Conservation (phyloP, 2,329 filamentous ascomycete species). For the Cordyceps fumosorosea region DNA sequence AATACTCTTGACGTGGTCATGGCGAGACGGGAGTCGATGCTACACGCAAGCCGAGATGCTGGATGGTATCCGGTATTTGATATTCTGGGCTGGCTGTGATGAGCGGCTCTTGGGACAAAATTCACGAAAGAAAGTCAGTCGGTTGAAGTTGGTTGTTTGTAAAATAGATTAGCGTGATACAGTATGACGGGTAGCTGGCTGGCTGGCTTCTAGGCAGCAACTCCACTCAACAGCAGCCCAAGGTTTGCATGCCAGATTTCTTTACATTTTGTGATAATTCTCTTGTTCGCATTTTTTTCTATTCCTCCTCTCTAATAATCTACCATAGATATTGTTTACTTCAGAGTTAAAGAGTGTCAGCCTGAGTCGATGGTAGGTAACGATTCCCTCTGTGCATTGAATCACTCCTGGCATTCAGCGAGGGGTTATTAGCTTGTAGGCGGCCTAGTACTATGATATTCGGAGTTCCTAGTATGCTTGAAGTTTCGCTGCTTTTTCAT, state of each 20-base stretch:
- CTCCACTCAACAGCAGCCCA: background rate
- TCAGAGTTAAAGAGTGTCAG: too few relatives aligned
- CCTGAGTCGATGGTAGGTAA: too few relatives aligned
- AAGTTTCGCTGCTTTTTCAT: too few relatives aligned
- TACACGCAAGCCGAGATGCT: background rate
- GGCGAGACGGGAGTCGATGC: background rate
- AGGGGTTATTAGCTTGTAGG: too few relatives aligned
- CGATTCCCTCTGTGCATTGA: too few relatives aligned
- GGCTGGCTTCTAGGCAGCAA: slow-evolving; percentile 1
- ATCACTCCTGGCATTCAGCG: too few relatives aligned
- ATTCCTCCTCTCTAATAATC: too few relatives aligned
- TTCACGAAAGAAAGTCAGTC: background rate
- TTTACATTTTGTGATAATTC: too few relatives aligned
- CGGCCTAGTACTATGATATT: too few relatives aligned
- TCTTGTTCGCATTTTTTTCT: too few relatives aligned
- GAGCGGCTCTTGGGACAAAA: background rate
- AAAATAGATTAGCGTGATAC: background rate
- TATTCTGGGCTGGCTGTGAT: background rate
- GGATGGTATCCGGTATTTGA: background rate
- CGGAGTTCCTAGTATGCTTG: too few relatives aligned
- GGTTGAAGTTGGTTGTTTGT: background rate
- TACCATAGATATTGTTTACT: too few relatives aligned
- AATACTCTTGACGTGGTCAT: slow-evolving; percentile 7
- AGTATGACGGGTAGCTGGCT: background rate
- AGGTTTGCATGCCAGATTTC: background rate